Evolutionary conservation across 257 asterid genomes (phyloP).

Genomic region (Ajuga chamaepitys): DNA sequence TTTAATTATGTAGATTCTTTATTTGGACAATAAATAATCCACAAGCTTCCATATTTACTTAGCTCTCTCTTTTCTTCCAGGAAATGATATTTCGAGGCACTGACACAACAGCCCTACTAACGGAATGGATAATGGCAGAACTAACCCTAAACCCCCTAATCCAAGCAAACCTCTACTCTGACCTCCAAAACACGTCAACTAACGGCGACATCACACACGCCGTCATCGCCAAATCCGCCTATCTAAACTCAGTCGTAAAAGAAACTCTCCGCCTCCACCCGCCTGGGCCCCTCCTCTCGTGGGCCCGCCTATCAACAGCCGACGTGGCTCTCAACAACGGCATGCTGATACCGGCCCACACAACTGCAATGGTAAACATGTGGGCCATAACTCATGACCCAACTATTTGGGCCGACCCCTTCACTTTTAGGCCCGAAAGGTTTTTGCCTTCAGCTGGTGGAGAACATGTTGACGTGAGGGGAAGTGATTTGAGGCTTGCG

Average conservation of each 20-base stretch:
- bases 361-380: constrained; percentile 58
- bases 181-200: constrained; percentile 12
- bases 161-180: constrained; percentile 25
- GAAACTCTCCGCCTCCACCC: constrained; percentile 55
- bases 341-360: constrained; percentile 41
- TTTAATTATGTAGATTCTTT: too few relatives aligned
- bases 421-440: constrained; percentile 34
- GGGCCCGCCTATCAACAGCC: constrained; percentile 40
- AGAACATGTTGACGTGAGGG: constrained; percentile 31
- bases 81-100: constrained; percentile 61
- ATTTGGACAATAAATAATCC: too few relatives aligned
- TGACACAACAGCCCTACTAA: constrained; percentile 40
- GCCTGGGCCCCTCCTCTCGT: constrained; percentile 49
- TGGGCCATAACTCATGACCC: constrained; percentile 59
- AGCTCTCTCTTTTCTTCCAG: constrained; percentile 10
- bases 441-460: constrained; percentile 22
- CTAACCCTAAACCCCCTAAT: constrained; percentile 29
- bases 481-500: constrained; percentile 42
- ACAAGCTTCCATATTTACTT: not conserved
- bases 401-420: constrained; percentile 27
- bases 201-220: constrained; percentile 15
- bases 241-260: constrained; percentile 42
- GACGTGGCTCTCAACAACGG: constrained; percentile 40
- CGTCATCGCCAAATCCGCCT: constrained; percentile 26
- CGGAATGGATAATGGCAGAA: constrained; percentile 58